Base-by-base conservation (phyloP, 2,329 filamentous ascomycete genomes). In the Rhynchosporium agropyri region DNA sequence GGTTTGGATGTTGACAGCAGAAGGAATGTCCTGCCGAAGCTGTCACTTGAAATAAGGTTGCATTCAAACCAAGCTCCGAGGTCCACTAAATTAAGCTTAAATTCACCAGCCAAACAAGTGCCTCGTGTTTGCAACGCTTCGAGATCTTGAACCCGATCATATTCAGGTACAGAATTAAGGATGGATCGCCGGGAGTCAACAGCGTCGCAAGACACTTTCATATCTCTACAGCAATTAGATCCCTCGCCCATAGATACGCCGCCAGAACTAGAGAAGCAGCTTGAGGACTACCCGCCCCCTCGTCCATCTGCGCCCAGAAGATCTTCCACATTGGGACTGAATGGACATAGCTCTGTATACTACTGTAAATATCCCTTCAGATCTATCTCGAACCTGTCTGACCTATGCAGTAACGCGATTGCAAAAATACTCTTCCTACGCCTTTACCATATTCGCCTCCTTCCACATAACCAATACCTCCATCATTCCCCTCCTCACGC, bases 361-460 rank as follows among this genome's bases (percentile, higher is more conserved):
- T 95, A 93, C 77, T 79, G 90, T 92, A 80, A 45, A 84, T 78
- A 15, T 7, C n/a, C 8, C 26, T 9, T 36, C 2, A 10, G 15
- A 7, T 4, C n/a, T 20, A 9, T 8, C 13, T n/a, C 3, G 9
- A 50, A 20, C 38, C 3, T n/a, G 1, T 28, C 46, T 61, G 62
- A 64, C 36, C 58, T 53, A 55, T 20, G 8, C 67, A 91, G 89
- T 96, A 59, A 83, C 83, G 4, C 85, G 90, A 54, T 81, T 95
- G 42, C 95, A 98, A 76, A 89, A 87, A 75, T 97, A 96, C 80
- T 95, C 92, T 0, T 92, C 90, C 69, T 96, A 97, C 79, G 86
- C 90, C 68, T 93, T 91, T 73, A 86, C 85, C 66, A 79, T 91
- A 68, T 96, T 94, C 78, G 83, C 89, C 40, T 81, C 85, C 36